phyloP scores from a whole-genome alignment of 371 early-diverging fungal genomes.

The Syncephalastrum racemosum region DNA sequence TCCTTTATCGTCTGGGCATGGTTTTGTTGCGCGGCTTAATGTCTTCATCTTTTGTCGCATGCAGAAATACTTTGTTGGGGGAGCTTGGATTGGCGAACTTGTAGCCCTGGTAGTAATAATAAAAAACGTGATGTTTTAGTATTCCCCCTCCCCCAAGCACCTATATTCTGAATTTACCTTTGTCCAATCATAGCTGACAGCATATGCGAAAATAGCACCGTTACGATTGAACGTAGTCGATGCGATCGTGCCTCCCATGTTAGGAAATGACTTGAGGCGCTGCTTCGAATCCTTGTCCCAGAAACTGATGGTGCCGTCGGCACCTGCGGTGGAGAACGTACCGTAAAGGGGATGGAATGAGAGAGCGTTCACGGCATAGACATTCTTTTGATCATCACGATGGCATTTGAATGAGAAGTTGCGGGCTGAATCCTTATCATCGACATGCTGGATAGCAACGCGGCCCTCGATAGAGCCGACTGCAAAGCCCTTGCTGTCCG shows the following conservation, averaged over 20 bases:
- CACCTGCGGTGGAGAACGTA: constrained; percentile 90
- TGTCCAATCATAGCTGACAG: constrained; percentile 96
- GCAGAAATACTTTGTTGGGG: constrained; percentile 59
- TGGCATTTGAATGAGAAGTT: constrained; percentile 97
- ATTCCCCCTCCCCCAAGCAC: no score
- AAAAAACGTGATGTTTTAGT: no score
- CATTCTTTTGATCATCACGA: constrained; percentile 69
- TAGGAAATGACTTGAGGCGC: constrained; percentile 72
- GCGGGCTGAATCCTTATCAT: constrained; percentile 71
- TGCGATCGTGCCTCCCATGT: constrained; percentile 68
- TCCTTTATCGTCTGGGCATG: neutral
- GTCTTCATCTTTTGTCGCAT: constrained; percentile 67
- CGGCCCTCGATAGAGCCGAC: constrained; percentile 94
- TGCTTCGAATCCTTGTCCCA: constrained; percentile 96
- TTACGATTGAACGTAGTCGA: constrained; percentile 83
- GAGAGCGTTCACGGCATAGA: constrained; percentile 84
- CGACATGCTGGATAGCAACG: constrained; percentile 89
- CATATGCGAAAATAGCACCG: constrained; percentile 93
- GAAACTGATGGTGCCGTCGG: constrained; percentile 90
- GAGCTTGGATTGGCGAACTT: constrained; percentile 28
- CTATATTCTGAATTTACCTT: constrained; percentile 61
- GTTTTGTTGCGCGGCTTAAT: constrained; percentile 49
- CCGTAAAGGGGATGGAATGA: constrained; percentile 86
- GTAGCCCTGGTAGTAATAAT: constrained; percentile 27
- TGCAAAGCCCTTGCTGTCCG: constrained; percentile 80